Evolutionary conservation across 2,329 filamentous ascomycete genomes (phyloP).

Genomic region (Penicillium sp.): DNA sequence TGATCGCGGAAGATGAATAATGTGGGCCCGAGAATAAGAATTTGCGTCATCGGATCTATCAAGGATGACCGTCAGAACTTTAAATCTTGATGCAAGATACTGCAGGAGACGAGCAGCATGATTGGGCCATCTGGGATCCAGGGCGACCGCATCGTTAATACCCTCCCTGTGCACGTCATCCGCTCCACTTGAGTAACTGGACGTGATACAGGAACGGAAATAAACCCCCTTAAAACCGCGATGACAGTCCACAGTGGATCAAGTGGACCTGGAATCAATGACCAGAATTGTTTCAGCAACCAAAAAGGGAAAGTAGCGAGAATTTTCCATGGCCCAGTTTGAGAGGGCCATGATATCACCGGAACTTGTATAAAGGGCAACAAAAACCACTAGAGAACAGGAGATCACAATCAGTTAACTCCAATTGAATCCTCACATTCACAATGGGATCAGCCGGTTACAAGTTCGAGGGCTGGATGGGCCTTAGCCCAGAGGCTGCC

Average conservation of each 20-base stretch:
- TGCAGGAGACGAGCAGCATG: background rate
- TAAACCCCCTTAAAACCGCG: constrained; percentile 10
- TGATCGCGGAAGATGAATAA: background rate
- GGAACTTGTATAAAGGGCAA: constrained; percentile 1
- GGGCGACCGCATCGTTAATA: background rate
- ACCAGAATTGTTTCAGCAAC: background rate
- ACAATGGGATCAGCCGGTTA: constrained; percentile 39
- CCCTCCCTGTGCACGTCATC: background rate
- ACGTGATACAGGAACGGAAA: constrained; percentile 1
- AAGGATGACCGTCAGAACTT: background rate
- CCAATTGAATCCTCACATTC: background rate
- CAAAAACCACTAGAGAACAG: background rate
- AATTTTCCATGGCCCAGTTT: constrained; percentile 1
- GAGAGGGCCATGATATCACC: background rate
- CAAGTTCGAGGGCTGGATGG: constrained; percentile 59
- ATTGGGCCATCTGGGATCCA: background rate
- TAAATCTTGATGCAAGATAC: background rate
- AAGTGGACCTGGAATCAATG: constrained; percentile 1
- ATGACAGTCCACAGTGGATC: constrained; percentile 8
- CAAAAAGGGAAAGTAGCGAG: background rate
- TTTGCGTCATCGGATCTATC: background rate
- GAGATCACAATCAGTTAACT: background rate
- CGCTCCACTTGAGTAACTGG: background rate
- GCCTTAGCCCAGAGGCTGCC: constrained; percentile 47
- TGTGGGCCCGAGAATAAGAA: background rate